phyloP scores from a whole-genome alignment of 345 rosid species.

The Salix purpurea region DNA sequence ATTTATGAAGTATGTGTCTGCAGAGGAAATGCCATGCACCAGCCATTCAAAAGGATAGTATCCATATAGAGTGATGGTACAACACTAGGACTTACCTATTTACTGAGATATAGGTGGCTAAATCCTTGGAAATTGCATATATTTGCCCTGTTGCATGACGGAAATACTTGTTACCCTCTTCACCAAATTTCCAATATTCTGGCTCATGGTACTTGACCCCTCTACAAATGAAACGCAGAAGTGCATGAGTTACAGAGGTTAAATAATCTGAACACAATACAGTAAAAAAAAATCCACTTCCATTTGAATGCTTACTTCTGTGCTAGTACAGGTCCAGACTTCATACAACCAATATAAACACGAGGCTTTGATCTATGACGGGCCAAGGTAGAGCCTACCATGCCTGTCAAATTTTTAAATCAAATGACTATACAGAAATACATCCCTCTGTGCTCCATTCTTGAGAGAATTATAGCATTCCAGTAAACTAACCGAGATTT shows the following conservation, averaged over 20 bases:
- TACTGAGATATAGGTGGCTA: slow-evolving; percentile 81
- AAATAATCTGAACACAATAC: not conserved
- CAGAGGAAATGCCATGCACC: slow-evolving; percentile 7
- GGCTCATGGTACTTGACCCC: slow-evolving; percentile 90
- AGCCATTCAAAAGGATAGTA: not conserved
- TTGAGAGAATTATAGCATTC: slow-evolving; percentile 9
- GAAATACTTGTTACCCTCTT: slow-evolving; percentile 88
- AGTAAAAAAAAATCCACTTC: not conserved
- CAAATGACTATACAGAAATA: slow-evolving; percentile 12
- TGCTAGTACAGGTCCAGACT: slow-evolving; percentile 89
- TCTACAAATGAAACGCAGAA: slow-evolving; percentile 36
- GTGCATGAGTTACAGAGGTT: not conserved
- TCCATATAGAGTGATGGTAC: not conserved
- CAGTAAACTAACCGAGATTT: slow-evolving; percentile 74
- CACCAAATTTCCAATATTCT: slow-evolving; percentile 96
- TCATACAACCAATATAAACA: slow-evolving; percentile 94
- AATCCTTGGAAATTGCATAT: slow-evolving; percentile 87
- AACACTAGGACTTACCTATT: slow-evolving; percentile 46
- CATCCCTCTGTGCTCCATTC: not conserved
- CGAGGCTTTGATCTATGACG: slow-evolving; percentile 72
- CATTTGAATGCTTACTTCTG: slow-evolving; percentile 56
- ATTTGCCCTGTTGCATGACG: slow-evolving; percentile 95
- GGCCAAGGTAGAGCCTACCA: slow-evolving; percentile 74
- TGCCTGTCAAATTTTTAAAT: slow-evolving; percentile 39
- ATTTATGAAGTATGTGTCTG: slow-evolving; percentile 80